phyloP scores from a whole-genome alignment of 768 basidiomycete genomes.

The Termitomyces sp. region DNA sequence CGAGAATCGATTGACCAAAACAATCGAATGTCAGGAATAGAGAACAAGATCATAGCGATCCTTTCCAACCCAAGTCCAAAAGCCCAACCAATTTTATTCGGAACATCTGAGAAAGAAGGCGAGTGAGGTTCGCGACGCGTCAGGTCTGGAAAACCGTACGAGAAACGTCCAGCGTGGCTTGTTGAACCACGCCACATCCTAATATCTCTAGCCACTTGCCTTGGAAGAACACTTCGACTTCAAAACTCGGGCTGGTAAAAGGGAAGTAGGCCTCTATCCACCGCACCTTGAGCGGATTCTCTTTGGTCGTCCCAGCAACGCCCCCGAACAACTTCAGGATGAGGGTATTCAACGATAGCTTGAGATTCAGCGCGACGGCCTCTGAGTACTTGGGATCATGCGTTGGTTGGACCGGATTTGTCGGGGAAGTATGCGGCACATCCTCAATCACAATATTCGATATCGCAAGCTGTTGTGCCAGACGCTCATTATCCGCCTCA shows the following conservation, averaged over 20 bases:
- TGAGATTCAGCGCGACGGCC: constrained; percentile 78
- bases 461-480: constrained; percentile 52
- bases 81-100: constrained; percentile 91
- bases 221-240: constrained; percentile 94
- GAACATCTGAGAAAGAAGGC: constrained; percentile 44
- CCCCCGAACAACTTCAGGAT: constrained; percentile 79
- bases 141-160: constrained; percentile 43
- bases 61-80: constrained; percentile 96
- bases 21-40: constrained; percentile 94
- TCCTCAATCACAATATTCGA: constrained; percentile 88
- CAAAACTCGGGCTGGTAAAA: constrained; percentile 96
- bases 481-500: constrained; percentile 61
- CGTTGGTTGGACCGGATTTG: constrained; percentile 75
- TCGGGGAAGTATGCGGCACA: constrained; percentile 59
- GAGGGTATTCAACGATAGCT: constrained; percentile 83
- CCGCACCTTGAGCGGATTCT: constrained; percentile 77
- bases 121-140: neutral
- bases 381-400: constrained; percentile 74
- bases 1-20: constrained; percentile 93
- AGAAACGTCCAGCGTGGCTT: constrained; percentile 82
- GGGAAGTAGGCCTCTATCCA: constrained; percentile 99
- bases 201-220: constrained; percentile 98
- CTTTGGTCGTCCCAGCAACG: constrained; percentile 37
- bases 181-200: constrained; percentile 87
- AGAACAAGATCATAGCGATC: constrained; percentile 96